These are phyloP conservation scores for Thraustotheca clavata DNA, from an alignment of 352 stramenopile species.

Conservation along the genomic window DNA sequence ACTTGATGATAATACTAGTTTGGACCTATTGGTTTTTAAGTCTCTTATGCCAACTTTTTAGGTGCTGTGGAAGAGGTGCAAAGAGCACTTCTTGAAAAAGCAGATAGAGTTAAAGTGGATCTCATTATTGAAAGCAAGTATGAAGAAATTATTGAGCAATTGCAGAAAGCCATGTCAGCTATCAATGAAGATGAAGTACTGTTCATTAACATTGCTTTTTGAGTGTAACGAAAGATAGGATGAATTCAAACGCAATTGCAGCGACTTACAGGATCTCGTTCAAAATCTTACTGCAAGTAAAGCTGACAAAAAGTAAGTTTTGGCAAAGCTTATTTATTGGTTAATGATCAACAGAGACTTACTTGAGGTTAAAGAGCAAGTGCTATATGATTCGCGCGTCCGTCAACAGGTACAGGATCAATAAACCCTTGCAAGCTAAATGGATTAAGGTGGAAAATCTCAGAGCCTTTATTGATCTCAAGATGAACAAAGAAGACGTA, in stretches of 20 bases:
- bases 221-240: constrained; percentile 24
- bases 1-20: constrained; percentile 74
- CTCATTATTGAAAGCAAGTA: constrained; percentile 87
- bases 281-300: constrained; percentile 74
- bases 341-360: constrained; percentile 30
- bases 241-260: constrained; percentile 79
- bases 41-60: not conserved
- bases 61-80: constrained; percentile 72
- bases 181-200: constrained; percentile 58
- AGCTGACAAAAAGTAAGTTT: constrained; percentile 53
- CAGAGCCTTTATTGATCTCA: constrained; percentile 79
- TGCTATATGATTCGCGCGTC: constrained; percentile 80
- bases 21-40: not conserved
- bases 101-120: constrained; percentile 73
- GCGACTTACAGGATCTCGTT: constrained; percentile 75
- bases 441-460: constrained; percentile 53
- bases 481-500: constrained; percentile 84
- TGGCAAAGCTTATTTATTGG: not conserved
- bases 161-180: constrained; percentile 81
- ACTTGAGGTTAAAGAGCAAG: constrained; percentile 79
- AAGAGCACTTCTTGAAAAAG: constrained; percentile 64
- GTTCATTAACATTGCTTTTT: not conserved
- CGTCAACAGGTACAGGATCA: constrained; percentile 37
- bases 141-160: constrained; percentile 87
- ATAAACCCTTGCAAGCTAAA: not conserved